Evolutionary conservation across 495 filamentous ascomycete species (phyloP).

Genomic region (Podospora sp.): DNA sequence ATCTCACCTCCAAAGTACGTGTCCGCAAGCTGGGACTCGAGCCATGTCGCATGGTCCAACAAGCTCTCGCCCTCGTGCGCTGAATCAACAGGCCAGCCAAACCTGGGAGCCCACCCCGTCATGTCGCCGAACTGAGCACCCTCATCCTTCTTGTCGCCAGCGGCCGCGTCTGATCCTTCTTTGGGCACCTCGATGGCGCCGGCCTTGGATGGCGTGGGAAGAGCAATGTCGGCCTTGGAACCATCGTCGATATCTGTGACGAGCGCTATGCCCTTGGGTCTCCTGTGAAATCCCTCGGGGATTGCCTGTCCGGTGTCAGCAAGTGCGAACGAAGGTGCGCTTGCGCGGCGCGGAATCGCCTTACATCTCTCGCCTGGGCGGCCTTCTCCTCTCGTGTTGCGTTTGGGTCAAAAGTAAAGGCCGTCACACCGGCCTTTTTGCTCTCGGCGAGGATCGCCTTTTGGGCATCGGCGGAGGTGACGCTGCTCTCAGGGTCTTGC

Average conservation of each 20-base stretch:
- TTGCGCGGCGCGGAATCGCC: constrained; percentile 10
- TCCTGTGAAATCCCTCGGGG: constrained; percentile 64
- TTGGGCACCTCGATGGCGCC: constrained; percentile 55
- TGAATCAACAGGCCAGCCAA: constrained; percentile 62
- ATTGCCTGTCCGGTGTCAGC: constrained; percentile 41
- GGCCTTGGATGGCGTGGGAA: constrained; percentile 72
- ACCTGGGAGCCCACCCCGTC: constrained; percentile 87
- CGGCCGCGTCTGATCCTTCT: constrained; percentile 48
- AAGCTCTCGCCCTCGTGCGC: constrained; percentile 63
- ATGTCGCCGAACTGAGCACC: constrained; percentile 63
- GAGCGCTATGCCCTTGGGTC: constrained; percentile 68
- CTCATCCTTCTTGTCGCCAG: constrained; percentile 56
- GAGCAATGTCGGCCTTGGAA: constrained; percentile 70
- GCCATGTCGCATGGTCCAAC: constrained; percentile 81
- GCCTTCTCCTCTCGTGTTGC: constrained; percentile 83
- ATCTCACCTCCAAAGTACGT: constrained; percentile 84
- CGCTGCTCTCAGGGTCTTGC: constrained; percentile 65
- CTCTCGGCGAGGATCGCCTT: constrained; percentile 72
- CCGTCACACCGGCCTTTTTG: constrained; percentile 71
- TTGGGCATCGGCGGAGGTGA: constrained; percentile 72
- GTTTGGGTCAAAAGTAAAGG: constrained; percentile 85
- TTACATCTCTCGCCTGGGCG: constrained; percentile 74
- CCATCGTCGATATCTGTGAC: constrained; percentile 75
- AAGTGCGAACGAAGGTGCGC: background rate
- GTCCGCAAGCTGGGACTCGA: constrained; percentile 85